These are phyloP conservation scores for Suhomyces pyralidae DNA, from an alignment of 805 yeast species.

Conservation along the genomic window DNA sequence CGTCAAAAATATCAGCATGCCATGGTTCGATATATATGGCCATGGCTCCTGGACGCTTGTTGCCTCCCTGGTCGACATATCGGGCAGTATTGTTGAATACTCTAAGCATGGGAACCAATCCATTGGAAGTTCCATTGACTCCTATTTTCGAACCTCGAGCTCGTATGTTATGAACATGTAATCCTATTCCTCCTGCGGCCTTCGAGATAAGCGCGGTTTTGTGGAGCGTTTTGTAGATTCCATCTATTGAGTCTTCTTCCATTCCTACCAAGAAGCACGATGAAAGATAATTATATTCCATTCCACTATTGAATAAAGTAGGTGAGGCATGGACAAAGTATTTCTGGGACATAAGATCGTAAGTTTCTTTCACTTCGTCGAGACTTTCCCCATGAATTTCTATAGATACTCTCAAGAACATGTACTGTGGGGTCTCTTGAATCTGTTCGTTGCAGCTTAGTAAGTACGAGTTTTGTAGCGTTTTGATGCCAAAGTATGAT, in stretches of 20 bases:
- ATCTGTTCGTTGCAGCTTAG: slow-evolving; percentile 49
- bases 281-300: slow-evolving; percentile 79
- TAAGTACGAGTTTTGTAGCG: slow-evolving; percentile 85
- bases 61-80: slow-evolving; percentile 65
- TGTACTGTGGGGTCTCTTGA: slow-evolving; percentile 90
- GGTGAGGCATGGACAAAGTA: slow-evolving; percentile 95
- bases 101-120: slow-evolving; percentile 60
- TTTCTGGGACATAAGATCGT: slow-evolving; percentile 80
- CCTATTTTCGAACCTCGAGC: slow-evolving; percentile 60
- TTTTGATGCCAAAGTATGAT: slow-evolving; percentile 86
- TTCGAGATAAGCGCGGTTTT: slow-evolving; percentile 61
- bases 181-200: slow-evolving; percentile 63
- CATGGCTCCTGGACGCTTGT: slow-evolving; percentile 64
- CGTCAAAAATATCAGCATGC: slow-evolving; percentile 60
- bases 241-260: slow-evolving; percentile 63
- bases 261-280: slow-evolving; percentile 82
- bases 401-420: slow-evolving; percentile 86
- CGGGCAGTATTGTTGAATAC: slow-evolving; percentile 63
- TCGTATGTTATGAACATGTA: slow-evolving; percentile 59
- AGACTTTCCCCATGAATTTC: slow-evolving; percentile 81
- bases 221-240: slow-evolving; percentile 59
- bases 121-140: slow-evolving; percentile 62
- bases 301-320: slow-evolving; percentile 90
- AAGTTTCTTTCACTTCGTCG: slow-evolving; percentile 71
- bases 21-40: slow-evolving; percentile 62